Evolutionary conservation across 768 basidiomycete species (phyloP), one percentile per base, ranked within the genome.

Genomic region (Amanita pseudoporphyria): DNA sequence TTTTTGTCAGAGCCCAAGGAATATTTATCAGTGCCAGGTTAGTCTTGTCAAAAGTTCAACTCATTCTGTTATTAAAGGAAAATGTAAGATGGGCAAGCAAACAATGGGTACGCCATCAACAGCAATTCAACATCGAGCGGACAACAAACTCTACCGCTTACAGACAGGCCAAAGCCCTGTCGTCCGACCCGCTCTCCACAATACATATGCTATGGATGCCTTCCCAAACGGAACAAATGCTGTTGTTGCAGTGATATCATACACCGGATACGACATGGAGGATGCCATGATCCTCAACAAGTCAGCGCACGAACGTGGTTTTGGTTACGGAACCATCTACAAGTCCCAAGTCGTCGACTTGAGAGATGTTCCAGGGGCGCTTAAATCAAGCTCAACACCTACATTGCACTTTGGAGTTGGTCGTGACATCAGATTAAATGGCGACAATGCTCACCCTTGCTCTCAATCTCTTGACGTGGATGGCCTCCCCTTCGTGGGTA

Each of bases 261-360:
- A 99, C 63, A 99, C 96, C 3, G 96, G 96, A 3, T 99, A 99
- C 67, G 96, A 99, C 65, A 99, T 99, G 96, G 96, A 99, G 69
- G 96, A 99, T 59, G 96, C 96, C 56, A 99, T 99, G 96, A 99
- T 99, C 57, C 71, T 99, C 45, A 99, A 99, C 67, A 99, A 99
- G 68, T 98, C 94, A 1, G 86, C 92, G 2, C 93, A 99, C 62
- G 96, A 99, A 68, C 85, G 96, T 28, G 96, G 96, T 0, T 99
- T 99, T 62, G 93, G 77, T 1, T 95, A 98, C 62, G 96, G 96
- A 22, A 90, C 93, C 1, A 81, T 99, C 28, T 98, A 97, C 74
- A 98, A 98, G 65, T 84, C 90, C 3, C 82, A 93, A 60, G 86
- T 87, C 35, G 73, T 97, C 51, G 95, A 98, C 65, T 74, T 99